Percentiles rank a stretch among this genome's conserved stretches.
Conservation (phyloP, 2,329 filamentous ascomycete genomes). For the Cercospora zeina region DNA sequence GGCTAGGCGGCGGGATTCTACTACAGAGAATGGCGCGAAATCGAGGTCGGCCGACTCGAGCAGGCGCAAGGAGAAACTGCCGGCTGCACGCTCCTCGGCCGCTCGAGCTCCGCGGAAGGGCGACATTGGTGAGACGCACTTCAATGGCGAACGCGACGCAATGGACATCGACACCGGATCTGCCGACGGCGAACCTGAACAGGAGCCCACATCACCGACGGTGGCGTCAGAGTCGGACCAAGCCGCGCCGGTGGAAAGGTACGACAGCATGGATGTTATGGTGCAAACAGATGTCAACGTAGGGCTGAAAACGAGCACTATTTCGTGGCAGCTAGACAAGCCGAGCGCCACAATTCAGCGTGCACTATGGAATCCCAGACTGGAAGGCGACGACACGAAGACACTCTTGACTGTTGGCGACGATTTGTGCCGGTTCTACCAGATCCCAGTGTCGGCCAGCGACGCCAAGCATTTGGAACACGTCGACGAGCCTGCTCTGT, state of each 20-base stretch:
- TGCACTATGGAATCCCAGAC: constrained; percentile 37
- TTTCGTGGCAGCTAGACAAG: constrained; percentile 39
- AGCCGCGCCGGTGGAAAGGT: constrained; percentile 34
- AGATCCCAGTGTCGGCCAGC: constrained; percentile 32
- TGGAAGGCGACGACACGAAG: constrained; percentile 27
- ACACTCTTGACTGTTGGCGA: constrained; percentile 40
- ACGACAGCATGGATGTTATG: constrained; percentile 39
- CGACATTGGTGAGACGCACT: constrained; percentile 37
- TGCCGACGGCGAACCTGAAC: constrained; percentile 34
- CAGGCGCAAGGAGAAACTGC: constrained; percentile 24
- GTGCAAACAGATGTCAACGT: constrained; percentile 41
- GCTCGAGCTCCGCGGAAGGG: constrained; percentile 39
- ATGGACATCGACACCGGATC: constrained; percentile 48
- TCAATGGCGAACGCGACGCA: constrained; percentile 47
- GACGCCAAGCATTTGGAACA: constrained; percentile 30
- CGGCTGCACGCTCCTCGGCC: constrained; percentile 32
- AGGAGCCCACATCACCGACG: constrained; percentile 33
- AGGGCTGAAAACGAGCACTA: constrained; percentile 39
- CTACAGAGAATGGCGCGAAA: constrained; percentile 23
- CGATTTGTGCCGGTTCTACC: constrained; percentile 39
- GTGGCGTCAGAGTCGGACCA: constrained; percentile 33
- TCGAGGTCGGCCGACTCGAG: constrained; percentile 17
- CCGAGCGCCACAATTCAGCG: constrained; percentile 35
- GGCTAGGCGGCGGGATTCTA: constrained; percentile 24
- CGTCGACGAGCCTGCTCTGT: constrained; percentile 35